Percentiles rank a stretch among this genome's conserved stretches.
Evolutionary conservation across 2,329 filamentous ascomycete species (phyloP).

Genomic region (Didymella exigua): DNA sequence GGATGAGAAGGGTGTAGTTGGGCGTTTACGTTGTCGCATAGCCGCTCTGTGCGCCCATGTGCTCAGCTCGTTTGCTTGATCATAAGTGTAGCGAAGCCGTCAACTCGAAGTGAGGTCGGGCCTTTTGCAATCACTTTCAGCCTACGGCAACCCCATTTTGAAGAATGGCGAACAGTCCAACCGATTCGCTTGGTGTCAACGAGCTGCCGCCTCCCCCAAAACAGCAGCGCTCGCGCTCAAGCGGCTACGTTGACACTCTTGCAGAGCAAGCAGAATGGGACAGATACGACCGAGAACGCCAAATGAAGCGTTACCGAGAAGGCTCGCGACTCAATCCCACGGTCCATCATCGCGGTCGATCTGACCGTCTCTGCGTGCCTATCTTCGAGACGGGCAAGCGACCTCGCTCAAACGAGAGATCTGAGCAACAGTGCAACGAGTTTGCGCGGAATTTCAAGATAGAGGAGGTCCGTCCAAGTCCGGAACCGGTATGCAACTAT

Average conservation of each 20-base stretch:
- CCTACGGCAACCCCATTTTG: background rate
- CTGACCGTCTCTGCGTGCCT: conserved; percentile 32
- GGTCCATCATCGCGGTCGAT: conserved; percentile 9
- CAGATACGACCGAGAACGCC: conserved; percentile 24
- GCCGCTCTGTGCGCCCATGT: conserved; percentile 12
- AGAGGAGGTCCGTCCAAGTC: conserved; percentile 23
- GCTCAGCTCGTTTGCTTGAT: conserved; percentile 10
- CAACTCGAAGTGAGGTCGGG: background rate
- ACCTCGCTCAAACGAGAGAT: conserved; percentile 16
- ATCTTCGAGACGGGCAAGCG: conserved; percentile 20
- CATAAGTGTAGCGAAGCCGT: conserved; percentile 1
- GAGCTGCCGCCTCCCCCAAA: background rate
- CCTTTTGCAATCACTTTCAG: background rate
- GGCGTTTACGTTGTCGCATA: conserved; percentile 14
- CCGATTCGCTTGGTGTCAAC: background rate
- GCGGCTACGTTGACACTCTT: conserved; percentile 31
- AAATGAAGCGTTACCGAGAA: conserved; percentile 32
- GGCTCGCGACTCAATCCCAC: conserved; percentile 10
- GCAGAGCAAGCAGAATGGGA: conserved; percentile 29
- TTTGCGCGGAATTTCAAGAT: conserved; percentile 18
- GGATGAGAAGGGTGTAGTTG: conserved; percentile 17
- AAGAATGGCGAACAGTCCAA: background rate
- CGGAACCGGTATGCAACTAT: conserved; percentile 9
- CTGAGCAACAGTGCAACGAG: conserved; percentile 8
- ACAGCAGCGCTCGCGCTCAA: conserved; percentile 30